A percentile compares a stretch with the other conserved stretches of the same genome.
Conservation (phyloP, 2,329 filamentous ascomycete species). For the Trematosphaeria pertusa region DNA sequence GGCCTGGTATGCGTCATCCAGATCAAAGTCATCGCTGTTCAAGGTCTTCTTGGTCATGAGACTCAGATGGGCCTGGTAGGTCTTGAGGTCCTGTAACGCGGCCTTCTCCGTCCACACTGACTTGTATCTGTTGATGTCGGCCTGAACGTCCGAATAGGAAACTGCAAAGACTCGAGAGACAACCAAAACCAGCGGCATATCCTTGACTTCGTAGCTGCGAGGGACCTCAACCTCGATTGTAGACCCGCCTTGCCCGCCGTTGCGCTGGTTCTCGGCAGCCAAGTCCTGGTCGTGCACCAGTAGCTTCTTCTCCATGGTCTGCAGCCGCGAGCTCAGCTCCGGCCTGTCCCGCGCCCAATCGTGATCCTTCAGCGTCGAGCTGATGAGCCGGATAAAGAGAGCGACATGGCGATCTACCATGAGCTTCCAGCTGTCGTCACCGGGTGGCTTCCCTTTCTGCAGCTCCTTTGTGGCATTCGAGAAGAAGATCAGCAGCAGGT, state of each 20-base stretch:
- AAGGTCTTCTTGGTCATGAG: slow-evolving; percentile 79
- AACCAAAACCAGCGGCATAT: slow-evolving; percentile 91
- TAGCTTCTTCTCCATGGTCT: slow-evolving; percentile 89
- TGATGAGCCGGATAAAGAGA: slow-evolving; percentile 87
- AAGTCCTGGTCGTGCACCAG: slow-evolving; percentile 93
- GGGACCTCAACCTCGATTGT: slow-evolving; percentile 84
- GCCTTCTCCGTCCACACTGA: slow-evolving; percentile 89
- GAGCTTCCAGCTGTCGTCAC: slow-evolving; percentile 88
- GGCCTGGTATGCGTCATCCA: slow-evolving; percentile 83
- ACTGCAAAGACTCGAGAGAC: slow-evolving; percentile 88
- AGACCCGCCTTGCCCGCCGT: slow-evolving; percentile 64
- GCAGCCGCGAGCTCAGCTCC: slow-evolving; percentile 80
- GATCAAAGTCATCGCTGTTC: slow-evolving; percentile 84
- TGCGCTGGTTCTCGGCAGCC: slow-evolving; percentile 64
- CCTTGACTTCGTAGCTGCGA: slow-evolving; percentile 89
- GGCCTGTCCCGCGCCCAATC: slow-evolving; percentile 85
- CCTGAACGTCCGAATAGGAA: slow-evolving; percentile 79
- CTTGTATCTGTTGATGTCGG: slow-evolving; percentile 83
- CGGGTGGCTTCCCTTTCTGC: slow-evolving; percentile 74
- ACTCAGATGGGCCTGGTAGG: slow-evolving; percentile 88
- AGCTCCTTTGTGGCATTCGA: slow-evolving; percentile 92
- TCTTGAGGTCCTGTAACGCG: slow-evolving; percentile 88
- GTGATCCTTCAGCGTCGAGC: slow-evolving; percentile 78
- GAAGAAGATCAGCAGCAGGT: slow-evolving; percentile 94
- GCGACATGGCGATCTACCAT: slow-evolving; percentile 95